Conservation (phyloP, 805 yeast species). For the Candida anglica region DNA sequence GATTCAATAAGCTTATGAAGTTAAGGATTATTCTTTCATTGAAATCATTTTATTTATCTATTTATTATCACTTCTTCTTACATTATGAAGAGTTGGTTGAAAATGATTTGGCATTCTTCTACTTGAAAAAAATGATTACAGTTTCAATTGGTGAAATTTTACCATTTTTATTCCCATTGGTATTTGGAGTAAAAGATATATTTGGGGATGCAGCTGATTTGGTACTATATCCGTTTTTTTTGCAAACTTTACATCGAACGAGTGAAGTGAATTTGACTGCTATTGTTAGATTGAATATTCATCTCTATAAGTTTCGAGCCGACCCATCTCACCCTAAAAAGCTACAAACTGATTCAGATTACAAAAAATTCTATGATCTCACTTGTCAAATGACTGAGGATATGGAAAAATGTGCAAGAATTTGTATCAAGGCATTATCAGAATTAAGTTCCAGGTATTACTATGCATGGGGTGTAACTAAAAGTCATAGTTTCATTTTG, state of each 20-base stretch:
- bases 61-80: conserved; percentile 33
- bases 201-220: conserved; percentile 27
- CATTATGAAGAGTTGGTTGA: conserved; percentile 27
- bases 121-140: conserved; percentile 23
- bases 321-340: conserved; percentile 2
- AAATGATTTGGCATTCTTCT: conserved; percentile 25
- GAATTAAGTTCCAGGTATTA: conserved; percentile 48
- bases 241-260: conserved; percentile 30
- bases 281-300: conserved; percentile 5
- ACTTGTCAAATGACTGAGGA: conserved; percentile 1
- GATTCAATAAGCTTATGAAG: conserved; percentile 5
- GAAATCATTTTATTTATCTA: conserved; percentile 25
- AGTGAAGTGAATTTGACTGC: conserved; percentile 13
- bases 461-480: conserved; percentile 58
- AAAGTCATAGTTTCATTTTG: conserved; percentile 41
- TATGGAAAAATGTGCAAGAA: conserved; percentile 7
- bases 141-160: conserved; percentile 18
- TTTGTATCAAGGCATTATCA: conserved; percentile 14
- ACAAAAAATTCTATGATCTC: conserved; percentile 1
- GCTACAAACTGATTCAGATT: conserved; percentile 4
- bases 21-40: conserved; percentile 14
- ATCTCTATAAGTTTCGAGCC: conserved; percentile 1
- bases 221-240: conserved; percentile 23
- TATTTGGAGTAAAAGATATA: conserved; percentile 10
- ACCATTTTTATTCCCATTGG: conserved; percentile 18